phyloP scores from a whole-genome alignment of 768 basidiomycete genomes.

The Xerocomellus chrysenteron region DNA sequence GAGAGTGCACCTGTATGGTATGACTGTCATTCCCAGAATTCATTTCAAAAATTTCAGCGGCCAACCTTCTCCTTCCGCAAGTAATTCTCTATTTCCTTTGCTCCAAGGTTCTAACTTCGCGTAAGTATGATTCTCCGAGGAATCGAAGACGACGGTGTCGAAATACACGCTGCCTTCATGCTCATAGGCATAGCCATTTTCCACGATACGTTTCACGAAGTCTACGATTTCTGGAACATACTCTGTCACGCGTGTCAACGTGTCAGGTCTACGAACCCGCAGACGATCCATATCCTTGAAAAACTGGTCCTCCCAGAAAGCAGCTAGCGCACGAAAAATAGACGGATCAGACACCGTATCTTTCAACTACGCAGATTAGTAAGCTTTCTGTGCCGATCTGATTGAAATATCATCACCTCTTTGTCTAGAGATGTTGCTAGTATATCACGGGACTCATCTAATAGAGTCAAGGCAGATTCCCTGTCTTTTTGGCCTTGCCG shows the following conservation, averaged over 20 bases:
- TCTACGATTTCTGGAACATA: slow-evolving; percentile 93
- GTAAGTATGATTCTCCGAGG: slow-evolving; percentile 74
- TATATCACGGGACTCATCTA: slow-evolving; percentile 77
- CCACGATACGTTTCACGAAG: slow-evolving; percentile 82
- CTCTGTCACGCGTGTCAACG: slow-evolving; percentile 92
- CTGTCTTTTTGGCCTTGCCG: slow-evolving; percentile 40
- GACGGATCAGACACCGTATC: slow-evolving; percentile 82
- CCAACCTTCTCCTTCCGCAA: slow-evolving; percentile 91
- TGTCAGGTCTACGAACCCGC: slow-evolving; percentile 83
- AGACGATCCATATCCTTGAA: slow-evolving; percentile 92
- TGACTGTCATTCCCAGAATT: not conserved
- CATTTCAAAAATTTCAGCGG: not conserved
- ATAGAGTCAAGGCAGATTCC: slow-evolving; percentile 53
- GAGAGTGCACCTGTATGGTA: slow-evolving; percentile 54
- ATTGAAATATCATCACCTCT: slow-evolving; percentile 47
- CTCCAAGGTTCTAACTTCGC: slow-evolving; percentile 96
- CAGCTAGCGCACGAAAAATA: slow-evolving; percentile 77
- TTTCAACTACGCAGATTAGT: slow-evolving; percentile 52
- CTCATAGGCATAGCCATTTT: slow-evolving; percentile 77
- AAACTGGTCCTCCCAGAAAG: slow-evolving; percentile 88
- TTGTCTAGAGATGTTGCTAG: slow-evolving; percentile 71
- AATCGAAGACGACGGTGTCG: slow-evolving; percentile 81
- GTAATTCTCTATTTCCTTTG: slow-evolving; percentile 85
- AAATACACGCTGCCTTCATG: slow-evolving; percentile 89
- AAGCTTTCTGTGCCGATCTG: not conserved